Conservation (phyloP, 257 asterid species). For the Solanum chiquidenum region DNA sequence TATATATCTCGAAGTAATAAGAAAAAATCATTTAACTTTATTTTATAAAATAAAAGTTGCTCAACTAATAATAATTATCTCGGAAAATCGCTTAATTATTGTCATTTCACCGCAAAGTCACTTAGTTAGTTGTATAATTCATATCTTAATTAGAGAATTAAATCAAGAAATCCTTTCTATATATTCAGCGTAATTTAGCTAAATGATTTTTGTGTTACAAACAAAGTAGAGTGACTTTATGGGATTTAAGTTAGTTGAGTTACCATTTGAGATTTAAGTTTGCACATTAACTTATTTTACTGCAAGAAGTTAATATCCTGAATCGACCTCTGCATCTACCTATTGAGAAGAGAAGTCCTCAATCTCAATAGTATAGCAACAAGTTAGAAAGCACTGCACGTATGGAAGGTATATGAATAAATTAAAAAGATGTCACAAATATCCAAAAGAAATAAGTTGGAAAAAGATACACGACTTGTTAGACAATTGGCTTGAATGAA, state of each 20-base stretch:
- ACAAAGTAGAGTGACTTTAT: background rate
- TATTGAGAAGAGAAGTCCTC: background rate
- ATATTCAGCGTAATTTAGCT: background rate
- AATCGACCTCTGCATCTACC: background rate
- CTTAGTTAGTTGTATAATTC: background rate
- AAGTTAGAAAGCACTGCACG: background rate
- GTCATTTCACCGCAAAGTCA: background rate
- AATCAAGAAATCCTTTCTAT: background rate
- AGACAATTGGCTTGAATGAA: background rate
- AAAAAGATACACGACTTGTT: background rate
- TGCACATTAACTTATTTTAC: background rate
- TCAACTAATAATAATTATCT: background rate
- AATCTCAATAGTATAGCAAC: background rate
- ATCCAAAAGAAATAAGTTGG: background rate
- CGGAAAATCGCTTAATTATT: background rate
- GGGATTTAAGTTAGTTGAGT: background rate
- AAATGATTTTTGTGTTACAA: background rate
- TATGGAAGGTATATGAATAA: background rate
- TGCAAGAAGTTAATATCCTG: background rate
- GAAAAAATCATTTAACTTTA: background rate
- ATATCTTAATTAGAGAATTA: background rate
- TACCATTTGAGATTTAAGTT: too few species aligned
- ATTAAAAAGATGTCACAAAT: background rate
- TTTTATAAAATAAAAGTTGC: background rate
- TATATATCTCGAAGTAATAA: background rate